Base-by-base conservation (phyloP, 345 rosid species). In the Anacardium occidentale region DNA sequence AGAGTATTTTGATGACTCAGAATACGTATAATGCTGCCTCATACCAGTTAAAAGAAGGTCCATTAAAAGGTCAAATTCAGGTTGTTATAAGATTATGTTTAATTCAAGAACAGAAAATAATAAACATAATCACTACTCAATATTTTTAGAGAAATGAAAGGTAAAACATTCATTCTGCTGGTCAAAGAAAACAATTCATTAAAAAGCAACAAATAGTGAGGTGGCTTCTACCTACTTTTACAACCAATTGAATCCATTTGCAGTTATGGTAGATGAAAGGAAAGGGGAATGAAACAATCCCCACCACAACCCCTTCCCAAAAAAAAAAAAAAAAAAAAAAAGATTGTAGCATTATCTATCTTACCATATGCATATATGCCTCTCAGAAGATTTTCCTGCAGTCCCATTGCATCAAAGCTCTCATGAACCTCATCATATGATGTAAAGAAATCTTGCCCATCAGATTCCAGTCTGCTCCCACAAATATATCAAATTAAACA, bases 351-450 rank as follows among this genome's bases (percentile, higher is more conserved):
- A 40, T 21, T 7, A 47, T 60, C 14, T 7, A 42, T 71, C 64
- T 12, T 72, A 83, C 86, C 86, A 75, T 83, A 83, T 56, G 86
- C 86, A 77, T 83, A 83, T 20, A 83, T 83, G 61, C 86, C 86
- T 21, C 86, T 77, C 52, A 83, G 61, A 75, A 83, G 83, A 69
- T 83, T 83, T 76, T 83, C 86, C 66, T 77, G 81, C 81, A 83
- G 66, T 54, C 82, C 86, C 83, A 83, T 83, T 10, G 83, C 68
- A 70, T 83, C 86, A 80, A 83, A 80, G 40, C 66, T 79, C 0
- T 83, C 86, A 66, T 74, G 70, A 66, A 83, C 83, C 47, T 83
- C 86, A 56, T 83, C 86, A 56, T 83, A 83, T 1, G 81, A 10
- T 32, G 83, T 83, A 78, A 83, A 83, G 66, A 82, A 82, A 1